These are phyloP conservation scores for Aphanomyces cochlioides DNA, from an alignment of 352 stramenopile species.

Conservation along the genomic window DNA sequence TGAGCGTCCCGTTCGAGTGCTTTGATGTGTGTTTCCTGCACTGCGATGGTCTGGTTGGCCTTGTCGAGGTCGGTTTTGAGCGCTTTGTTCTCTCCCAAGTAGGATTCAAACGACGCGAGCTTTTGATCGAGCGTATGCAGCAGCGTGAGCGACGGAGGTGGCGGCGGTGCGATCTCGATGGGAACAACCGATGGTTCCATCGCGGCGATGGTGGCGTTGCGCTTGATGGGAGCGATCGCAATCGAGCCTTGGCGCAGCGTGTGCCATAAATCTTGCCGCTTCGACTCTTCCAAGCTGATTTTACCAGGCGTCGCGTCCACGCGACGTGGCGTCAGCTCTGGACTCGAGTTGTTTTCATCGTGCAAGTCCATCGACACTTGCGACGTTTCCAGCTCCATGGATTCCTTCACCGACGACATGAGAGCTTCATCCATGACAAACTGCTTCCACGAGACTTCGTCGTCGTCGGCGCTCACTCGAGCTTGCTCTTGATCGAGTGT, in stretches of 20 bases:
- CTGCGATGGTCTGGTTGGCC: background rate
- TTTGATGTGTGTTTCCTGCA: background rate
- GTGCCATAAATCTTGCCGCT: constrained; percentile 25
- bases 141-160: background rate
- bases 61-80: constrained; percentile 12
- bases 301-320: background rate
- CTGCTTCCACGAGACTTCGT: constrained; percentile 7
- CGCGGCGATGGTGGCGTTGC: background rate
- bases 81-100: constrained; percentile 23
- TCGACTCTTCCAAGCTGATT: constrained; percentile 23
- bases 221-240: constrained; percentile 21
- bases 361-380: too few relatives aligned
- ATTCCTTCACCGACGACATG: constrained; percentile 1
- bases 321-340: background rate
- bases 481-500: too few relatives aligned
- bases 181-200: too few relatives aligned
- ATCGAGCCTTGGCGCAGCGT: constrained; percentile 8
- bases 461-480: background rate
- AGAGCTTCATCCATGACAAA: background rate
- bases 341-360: background rate
- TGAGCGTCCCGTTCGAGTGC: background rate
- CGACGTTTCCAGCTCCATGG: background rate
- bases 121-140: constrained; percentile 24
- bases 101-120: constrained; percentile 26
- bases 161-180: background rate